Evolutionary conservation across 768 basidiomycete genomes (phyloP).

Genomic region (Amanita pallidorosea): DNA sequence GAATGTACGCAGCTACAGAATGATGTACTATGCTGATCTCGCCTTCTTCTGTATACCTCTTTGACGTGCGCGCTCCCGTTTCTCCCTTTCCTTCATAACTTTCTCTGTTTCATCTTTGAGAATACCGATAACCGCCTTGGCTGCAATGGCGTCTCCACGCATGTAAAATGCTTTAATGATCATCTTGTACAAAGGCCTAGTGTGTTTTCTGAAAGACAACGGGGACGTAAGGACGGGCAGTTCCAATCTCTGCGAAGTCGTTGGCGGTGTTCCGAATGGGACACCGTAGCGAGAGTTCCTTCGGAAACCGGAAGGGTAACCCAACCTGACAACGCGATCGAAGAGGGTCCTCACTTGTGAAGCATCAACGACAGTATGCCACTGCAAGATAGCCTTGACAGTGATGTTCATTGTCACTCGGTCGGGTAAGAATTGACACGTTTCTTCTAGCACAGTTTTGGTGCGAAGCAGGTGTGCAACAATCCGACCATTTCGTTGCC

Average conservation of each 20-base stretch:
- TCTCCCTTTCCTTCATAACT: slow-evolving; percentile 20
- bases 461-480: slow-evolving; percentile 31
- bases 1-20: too few relatives aligned
- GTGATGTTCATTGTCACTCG: slow-evolving; percentile 63
- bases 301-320: slow-evolving; percentile 37
- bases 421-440: slow-evolving; percentile 48
- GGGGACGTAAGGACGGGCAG: slow-evolving; percentile 27
- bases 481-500: slow-evolving; percentile 30
- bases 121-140: slow-evolving; percentile 42
- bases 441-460: slow-evolving; percentile 29
- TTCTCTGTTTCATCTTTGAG: slow-evolving; percentile 32
- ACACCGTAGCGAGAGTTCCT: slow-evolving; percentile 19
- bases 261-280: slow-evolving; percentile 33
- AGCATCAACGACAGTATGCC: slow-evolving; percentile 32
- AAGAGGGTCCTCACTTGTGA: slow-evolving; percentile 44
- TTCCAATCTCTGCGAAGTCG: slow-evolving; percentile 10
- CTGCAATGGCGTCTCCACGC: slow-evolving; percentile 43
- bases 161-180: slow-evolving; percentile 56
- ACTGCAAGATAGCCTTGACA: slow-evolving; percentile 46
- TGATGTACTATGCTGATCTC: not conserved
- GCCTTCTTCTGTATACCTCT: slow-evolving; percentile 20
- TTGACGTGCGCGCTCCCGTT: slow-evolving; percentile 18
- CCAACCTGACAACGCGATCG: slow-evolving; percentile 47
- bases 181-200: slow-evolving; percentile 63
- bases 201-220: slow-evolving; percentile 47